Evolutionary conservation across 225 moss, liverwort and hornwort genomes (phyloP).

Genomic region (Neckera pumila): DNA sequence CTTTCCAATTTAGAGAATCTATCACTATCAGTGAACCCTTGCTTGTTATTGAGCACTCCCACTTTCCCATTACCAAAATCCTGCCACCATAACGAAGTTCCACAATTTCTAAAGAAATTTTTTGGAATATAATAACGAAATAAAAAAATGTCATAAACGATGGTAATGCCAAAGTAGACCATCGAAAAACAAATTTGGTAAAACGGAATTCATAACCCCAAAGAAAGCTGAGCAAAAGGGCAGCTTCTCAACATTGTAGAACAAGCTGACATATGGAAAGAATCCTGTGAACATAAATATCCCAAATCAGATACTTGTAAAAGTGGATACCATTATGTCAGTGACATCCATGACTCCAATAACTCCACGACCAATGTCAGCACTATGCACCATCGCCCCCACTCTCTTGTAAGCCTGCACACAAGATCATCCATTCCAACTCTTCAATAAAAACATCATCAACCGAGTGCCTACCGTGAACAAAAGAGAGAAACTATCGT

Average conservation of each 20-base stretch:
- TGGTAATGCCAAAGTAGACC: neutral
- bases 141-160: neutral
- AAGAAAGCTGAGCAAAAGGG: neutral
- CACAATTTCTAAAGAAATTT: neutral
- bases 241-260: neutral
- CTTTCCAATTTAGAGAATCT: slow-evolving; percentile 60
- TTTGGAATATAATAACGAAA: neutral
- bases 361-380: slow-evolving; percentile 70
- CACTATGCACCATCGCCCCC: slow-evolving; percentile 78
- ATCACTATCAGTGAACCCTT: slow-evolving; percentile 75
- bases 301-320: neutral
- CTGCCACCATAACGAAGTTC: slow-evolving; percentile 17
- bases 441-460: neutral
- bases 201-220: neutral
- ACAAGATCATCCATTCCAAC: neutral
- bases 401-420: slow-evolving; percentile 74
- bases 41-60: slow-evolving; percentile 77
- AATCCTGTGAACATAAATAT: neutral
- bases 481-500: neutral
- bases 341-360: slow-evolving; percentile 90
- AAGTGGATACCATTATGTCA: slow-evolving; percentile 50
- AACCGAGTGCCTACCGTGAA: neutral
- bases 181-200: neutral
- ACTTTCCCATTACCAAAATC: slow-evolving; percentile 47
- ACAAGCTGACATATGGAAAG: neutral